Evolutionary conservation across 1,139 yeast species (phyloP).

Genomic region (Pichia sp.): DNA sequence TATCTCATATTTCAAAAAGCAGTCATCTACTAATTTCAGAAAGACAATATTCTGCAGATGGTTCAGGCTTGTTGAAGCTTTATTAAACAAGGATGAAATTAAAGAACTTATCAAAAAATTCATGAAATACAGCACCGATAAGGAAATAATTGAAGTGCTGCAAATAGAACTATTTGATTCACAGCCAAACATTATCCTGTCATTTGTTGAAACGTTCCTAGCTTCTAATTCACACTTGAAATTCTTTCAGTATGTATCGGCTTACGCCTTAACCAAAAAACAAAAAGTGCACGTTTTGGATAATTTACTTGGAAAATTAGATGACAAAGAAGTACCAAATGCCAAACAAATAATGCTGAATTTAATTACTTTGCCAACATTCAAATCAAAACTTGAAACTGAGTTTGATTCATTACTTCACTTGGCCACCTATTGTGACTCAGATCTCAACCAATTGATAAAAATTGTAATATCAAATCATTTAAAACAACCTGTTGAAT

Average conservation of each 20-base stretch:
- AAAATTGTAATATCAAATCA: conserved; percentile 14
- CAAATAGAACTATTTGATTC: conserved; percentile 40
- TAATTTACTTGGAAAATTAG: conserved; percentile 26
- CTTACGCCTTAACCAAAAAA: conserved; percentile 44
- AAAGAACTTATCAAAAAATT: conserved; percentile 19
- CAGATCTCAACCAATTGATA: conserved; percentile 20
- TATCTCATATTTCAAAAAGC: conserved; percentile 25
- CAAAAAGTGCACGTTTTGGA: conserved; percentile 40
- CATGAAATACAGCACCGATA: conserved; percentile 14
- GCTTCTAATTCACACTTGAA: conserved; percentile 2
- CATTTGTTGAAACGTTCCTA: conserved; percentile 29
- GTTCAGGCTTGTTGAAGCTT: conserved; percentile 45
- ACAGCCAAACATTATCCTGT: conserved; percentile 34
- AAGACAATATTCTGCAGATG: conserved; percentile 46
- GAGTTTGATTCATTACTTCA: conserved; percentile 32
- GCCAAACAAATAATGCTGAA: conserved; percentile 31
- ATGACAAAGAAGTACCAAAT: conserved; percentile 6
- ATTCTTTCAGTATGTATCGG: conserved; percentile 38
- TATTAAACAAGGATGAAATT: conserved; percentile 29
- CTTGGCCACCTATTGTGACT: conserved; percentile 20
- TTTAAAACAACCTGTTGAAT: conserved; percentile 18
- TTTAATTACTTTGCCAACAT: conserved; percentile 46
- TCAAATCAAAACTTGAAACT: conserved; percentile 46
- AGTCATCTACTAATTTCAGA: conserved; percentile 23
- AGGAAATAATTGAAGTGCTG: conserved; percentile 20